Base-by-base conservation (phyloP, 2,329 filamentous ascomycete species). In the Allantophomopsis lycopodina region DNA sequence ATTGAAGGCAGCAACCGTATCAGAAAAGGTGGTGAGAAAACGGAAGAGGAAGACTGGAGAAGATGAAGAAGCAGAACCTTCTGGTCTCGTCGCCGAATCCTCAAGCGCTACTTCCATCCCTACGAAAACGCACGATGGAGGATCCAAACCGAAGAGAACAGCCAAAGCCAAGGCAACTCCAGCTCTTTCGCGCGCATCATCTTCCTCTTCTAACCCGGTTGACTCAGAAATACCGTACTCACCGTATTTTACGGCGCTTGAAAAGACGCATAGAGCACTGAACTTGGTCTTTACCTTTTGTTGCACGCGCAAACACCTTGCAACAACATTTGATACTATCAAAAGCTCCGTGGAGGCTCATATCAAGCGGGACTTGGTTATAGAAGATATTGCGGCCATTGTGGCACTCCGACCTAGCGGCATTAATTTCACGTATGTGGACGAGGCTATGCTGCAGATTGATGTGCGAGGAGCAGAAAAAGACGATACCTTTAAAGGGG, bases 231-330 rank as follows among this genome's bases (percentile, higher is more conserved):
- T 55, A 10, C 48, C 52, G 33, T 95, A 89, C 87, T 87, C 88
- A 1, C 68, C 74, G 1, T 66, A 71, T 35, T 84, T 96, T 57
- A 79, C 75, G 41, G 65, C 68, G 33, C 68, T 96, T 7, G 76
- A 81, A 18, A 78, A 79, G 55, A 83, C 79, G 0, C 83, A 96
- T 56, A 74, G 78, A 44, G 89, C 91, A 1, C 63, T 98, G 43
- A 98, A 94, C 50, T 63, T 96, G 2, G 86, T 96, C 1, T 94
- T 86, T 51, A 96, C 91, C 0, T 96, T 98, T 55, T 94, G 86
- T 62, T 91, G 79, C 55, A 89, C 89, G 1, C 78, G 91, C 35
- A 95, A 94, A 55, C 84, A 96, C 51, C 70, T 96, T 20, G 79
- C 84, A 1, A 96, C 91, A 0, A 95, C 89, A 0, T 86, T 95